A percentile compares a stretch with the other conserved stretches of the same genome.
phyloP scores from a whole-genome alignment of 345 rosid genomes.

The Lepidium sativum region DNA sequence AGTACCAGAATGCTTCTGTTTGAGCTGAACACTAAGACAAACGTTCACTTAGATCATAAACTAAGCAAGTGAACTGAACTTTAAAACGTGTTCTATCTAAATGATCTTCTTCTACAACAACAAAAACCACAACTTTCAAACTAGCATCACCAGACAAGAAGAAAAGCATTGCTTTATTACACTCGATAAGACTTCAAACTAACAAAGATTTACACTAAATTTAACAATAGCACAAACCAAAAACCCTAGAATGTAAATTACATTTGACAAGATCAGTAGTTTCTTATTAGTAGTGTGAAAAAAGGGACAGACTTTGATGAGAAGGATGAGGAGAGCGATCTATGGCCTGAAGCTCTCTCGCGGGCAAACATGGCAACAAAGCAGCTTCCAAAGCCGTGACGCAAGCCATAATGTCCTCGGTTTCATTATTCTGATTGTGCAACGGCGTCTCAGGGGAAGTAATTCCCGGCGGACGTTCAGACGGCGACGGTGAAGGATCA shows the following conservation, averaged over 20 bases:
- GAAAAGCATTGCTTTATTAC: neutral
- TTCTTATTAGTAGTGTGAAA: neutral
- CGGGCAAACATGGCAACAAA: conserved; percentile 92
- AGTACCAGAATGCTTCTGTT: neutral
- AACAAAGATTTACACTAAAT: neutral
- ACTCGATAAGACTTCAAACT: neutral
- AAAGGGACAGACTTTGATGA: conserved; percentile 67
- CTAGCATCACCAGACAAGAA: neutral
- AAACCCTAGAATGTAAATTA: neutral
- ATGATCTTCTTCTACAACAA: neutral
- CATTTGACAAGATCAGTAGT: neutral
- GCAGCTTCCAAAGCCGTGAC: conserved; percentile 81
- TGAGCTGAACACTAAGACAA: neutral
- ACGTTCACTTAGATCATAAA: neutral
- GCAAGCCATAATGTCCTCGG: conserved; percentile 61
- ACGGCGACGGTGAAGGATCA: conserved; percentile 17
- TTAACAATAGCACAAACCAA: neutral
- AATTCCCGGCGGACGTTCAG: conserved; percentile 12
- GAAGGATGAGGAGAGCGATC: conserved; percentile 97
- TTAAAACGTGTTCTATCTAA: neutral
- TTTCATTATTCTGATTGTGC: conserved; percentile 25
- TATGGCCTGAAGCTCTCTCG: conserved; percentile 95
- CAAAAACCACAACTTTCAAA: neutral
- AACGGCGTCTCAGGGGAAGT: conserved; percentile 29
- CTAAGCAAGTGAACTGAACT: neutral